phyloP scores from a whole-genome alignment of 495 filamentous ascomycete genomes.

The Talaromyces thailandensis region DNA sequence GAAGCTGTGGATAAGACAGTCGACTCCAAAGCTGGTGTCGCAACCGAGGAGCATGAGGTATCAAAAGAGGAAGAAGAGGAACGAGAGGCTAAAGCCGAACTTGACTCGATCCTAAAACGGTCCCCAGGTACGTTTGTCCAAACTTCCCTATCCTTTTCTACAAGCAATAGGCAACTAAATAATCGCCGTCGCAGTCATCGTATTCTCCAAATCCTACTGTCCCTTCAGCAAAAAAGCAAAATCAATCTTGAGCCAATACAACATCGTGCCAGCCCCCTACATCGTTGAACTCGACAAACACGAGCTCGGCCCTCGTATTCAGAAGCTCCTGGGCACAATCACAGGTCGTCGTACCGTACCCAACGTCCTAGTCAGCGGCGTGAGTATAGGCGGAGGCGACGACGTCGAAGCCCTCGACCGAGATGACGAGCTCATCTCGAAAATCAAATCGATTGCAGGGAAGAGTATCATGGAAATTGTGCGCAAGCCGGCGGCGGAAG shows the following conservation, averaged over 20 bases:
- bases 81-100: slow-evolving; percentile 41
- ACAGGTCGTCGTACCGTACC: slow-evolving; percentile 84
- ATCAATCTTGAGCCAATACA: slow-evolving; percentile 67
- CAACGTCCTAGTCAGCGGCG: slow-evolving; percentile 80
- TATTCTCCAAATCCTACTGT: slow-evolving; percentile 94
- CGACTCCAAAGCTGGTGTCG: neutral
- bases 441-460: slow-evolving; percentile 63
- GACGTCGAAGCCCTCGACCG: slow-evolving; percentile 67
- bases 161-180: neutral
- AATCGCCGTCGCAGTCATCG: slow-evolving; percentile 53
- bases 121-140: slow-evolving; percentile 56
- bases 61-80: slow-evolving; percentile 16
- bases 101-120: slow-evolving; percentile 70
- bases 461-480: slow-evolving; percentile 52
- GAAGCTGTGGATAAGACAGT: slow-evolving; percentile 8
- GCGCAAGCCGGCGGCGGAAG: slow-evolving; percentile 2
- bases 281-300: slow-evolving; percentile 90
- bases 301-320: slow-evolving; percentile 59
- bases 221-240: slow-evolving; percentile 79
- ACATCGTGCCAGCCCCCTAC: slow-evolving; percentile 70
- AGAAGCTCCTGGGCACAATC: slow-evolving; percentile 54
- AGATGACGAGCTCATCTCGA: slow-evolving; percentile 59
- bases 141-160: neutral
- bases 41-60: neutral
- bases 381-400: slow-evolving; percentile 86